Conservation (phyloP, 805 yeast species). For the Candida boleticola region DNA sequence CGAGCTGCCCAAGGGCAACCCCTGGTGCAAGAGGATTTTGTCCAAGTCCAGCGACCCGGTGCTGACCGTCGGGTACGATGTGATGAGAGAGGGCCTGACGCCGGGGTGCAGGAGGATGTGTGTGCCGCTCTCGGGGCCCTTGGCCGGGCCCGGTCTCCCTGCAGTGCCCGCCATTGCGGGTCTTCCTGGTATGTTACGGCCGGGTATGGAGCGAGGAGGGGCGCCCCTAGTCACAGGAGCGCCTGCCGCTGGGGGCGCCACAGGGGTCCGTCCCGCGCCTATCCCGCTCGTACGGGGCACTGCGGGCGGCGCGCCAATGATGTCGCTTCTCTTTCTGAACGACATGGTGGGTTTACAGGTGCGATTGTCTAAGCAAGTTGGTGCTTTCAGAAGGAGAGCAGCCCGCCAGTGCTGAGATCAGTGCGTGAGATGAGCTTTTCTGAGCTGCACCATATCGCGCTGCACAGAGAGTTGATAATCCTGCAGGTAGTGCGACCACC, state of each 20-base stretch:
- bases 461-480: no score
- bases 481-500: no score
- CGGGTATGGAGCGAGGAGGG: no score
- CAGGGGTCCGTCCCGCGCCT: constrained; percentile 7
- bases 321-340: constrained; percentile 42
- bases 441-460: no score
- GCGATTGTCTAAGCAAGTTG: no score
- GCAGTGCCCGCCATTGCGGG: constrained; percentile 7
- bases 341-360: constrained; percentile 34
- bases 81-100: constrained; percentile 70
- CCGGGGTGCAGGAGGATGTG: constrained; percentile 45
- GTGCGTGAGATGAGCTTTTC: no score
- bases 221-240: not conserved
- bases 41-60: constrained; percentile 81
- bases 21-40: constrained; percentile 71
- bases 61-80: constrained; percentile 74
- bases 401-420: no score
- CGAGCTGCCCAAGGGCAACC: constrained; percentile 76
- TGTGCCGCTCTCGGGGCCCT: constrained; percentile 2
- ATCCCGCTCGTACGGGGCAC: constrained; percentile 3
- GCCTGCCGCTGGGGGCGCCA: not conserved
- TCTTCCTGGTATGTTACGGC: constrained; percentile 2
- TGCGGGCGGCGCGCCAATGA: constrained; percentile 20
- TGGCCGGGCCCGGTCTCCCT: constrained; percentile 7
- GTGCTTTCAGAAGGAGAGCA: no score